Base-by-base conservation (phyloP, 106 monocot genomes). In the Phalaenopsis equestris region DNA sequence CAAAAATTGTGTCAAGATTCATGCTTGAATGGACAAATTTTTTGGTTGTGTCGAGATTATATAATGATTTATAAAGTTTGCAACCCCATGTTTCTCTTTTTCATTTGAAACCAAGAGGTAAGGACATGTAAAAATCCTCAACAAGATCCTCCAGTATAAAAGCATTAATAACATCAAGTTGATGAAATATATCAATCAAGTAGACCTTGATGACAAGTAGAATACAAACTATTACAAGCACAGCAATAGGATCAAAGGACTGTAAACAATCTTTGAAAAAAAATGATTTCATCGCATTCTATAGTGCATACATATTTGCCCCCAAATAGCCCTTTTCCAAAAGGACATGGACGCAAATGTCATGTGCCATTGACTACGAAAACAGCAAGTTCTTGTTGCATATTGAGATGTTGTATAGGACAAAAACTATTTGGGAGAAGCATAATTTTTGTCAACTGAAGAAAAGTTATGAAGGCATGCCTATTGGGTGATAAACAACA, bases 161-260 rank as follows among this genome's bases (percentile, higher is more conserved):
- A 41, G 67, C 21, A 79, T 47, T 79, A 19, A 21, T 67, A 6
- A 79, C 41, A 42, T 79, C 15, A 7, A 80, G 72, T 73, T 80
- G 79, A 7, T 79, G 67, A 39, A 79, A 52, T 67, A n/a, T 56
- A 79, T 11, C 57, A 3, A 7, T 49, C 42, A 65, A n/a, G 2
- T 19, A 67, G 38, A 41, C 46, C 19, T 42, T 30, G 30, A 79
- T 6, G 11, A 3, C 42, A 42, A 79, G 79, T 15, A 79, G n/a
- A 19, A 79, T 42, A 1, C 67, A 30, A 21, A 79, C 18, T 4
- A 38, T 79, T 8, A 12, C 24, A 19, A 79, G 39, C 46, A 68
- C 68, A 2, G 79, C 67, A 65, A 79, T 41, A 18, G 64, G 67
- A 11, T 67, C 18, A 68, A 79, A 46, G 3, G 45, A 67, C 12